Base-by-base conservation (phyloP, 495 filamentous ascomycete species). In the Xylaria castorea region DNA sequence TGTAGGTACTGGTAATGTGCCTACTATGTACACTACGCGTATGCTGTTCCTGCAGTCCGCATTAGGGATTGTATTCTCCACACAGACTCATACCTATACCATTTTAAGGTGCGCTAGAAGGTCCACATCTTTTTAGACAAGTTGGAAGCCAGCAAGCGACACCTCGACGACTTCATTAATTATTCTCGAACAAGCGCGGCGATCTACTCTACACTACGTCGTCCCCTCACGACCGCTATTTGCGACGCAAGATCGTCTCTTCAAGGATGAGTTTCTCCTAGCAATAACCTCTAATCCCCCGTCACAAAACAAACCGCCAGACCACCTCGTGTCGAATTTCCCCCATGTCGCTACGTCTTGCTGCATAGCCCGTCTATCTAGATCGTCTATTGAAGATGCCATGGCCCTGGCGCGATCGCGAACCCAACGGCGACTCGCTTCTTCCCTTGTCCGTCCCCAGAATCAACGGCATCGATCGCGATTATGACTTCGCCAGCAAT, bases 371-470 rank as follows among this genome's bases (percentile, higher is more conserved):
- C 68, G 68, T 72, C 71, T 27, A 42, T 74, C 73, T 57, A 68
- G 65, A 68, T 60, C 63, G 62, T 65, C 74, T 12, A 75, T 67
- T 51, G 55, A 80, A 79, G 57, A 81, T 81, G 80, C 77, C 75
- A 78, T 79, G 78, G 79, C 80, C 77, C 18, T 81, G 80, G 80
- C 75, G 79, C 66, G 77, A 76, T 75, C 80, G 75, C 71, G 80
- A 78, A 66, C 75, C 78, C 62, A 74, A 78, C 71, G 78, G 78
- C 72, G 81, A 82, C 55, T 75, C 78, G 50, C 75, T 86, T 55
- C 84, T 85, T 61, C 74, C 80, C 66, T 38, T 80, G 34, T 61
- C 77, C n/a, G 42, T 80, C 18, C 77, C 79, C 34, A 78, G 71
- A 71, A 80, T 80, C 75, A 77, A 76, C 67, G 75, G 76, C 50